A percentile compares a stretch with the other conserved stretches of the same genome.
phyloP scores from a whole-genome alignment of 768 basidiomycete genomes.

The Kwoniella europaea region DNA sequence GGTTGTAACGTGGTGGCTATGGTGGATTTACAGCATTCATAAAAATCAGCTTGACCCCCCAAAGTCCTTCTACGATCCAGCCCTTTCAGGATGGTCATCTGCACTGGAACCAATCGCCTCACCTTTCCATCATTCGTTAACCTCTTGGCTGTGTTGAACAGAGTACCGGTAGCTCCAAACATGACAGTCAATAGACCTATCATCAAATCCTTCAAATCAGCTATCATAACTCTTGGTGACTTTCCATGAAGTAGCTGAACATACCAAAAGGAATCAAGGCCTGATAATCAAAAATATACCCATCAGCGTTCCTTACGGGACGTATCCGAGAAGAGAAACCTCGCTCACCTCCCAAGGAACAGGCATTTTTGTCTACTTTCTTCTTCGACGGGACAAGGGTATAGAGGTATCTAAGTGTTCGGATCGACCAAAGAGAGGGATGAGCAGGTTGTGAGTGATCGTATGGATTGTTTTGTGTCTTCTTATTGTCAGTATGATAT shows the following conservation, averaged over 20 bases:
- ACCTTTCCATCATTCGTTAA: slow-evolving; percentile 93
- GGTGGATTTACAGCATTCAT: not conserved
- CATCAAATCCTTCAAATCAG: too few relatives aligned
- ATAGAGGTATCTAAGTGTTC: not conserved
- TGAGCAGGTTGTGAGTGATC: not conserved
- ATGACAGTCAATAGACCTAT: slow-evolving; percentile 80
- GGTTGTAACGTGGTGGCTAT: slow-evolving; percentile 79
- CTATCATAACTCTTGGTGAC: too few relatives aligned
- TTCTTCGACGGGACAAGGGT: not conserved
- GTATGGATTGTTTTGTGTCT: not conserved
- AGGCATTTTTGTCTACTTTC: slow-evolving; percentile 67
- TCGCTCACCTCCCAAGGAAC: slow-evolving; percentile 74
- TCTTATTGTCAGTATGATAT: not conserved
- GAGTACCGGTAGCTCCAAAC: slow-evolving; percentile 89
- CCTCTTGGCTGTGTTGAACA: slow-evolving; percentile 76
- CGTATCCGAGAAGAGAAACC: not conserved
- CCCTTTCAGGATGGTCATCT: too few relatives aligned
- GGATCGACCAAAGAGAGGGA: not conserved
- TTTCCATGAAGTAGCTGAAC: slow-evolving; percentile 4
- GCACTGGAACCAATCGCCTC: slow-evolving; percentile 17
- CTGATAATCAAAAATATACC: slow-evolving; percentile 55
- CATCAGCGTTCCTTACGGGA: not conserved
- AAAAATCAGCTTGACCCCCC: not conserved
- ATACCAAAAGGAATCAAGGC: slow-evolving; percentile 93
- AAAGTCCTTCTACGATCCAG: not conserved